Evolutionary conservation across 1,284 basidiomycete species (phyloP), one percentile per base, ranked within the genome.

Genomic region (Earliella scabrosa): DNA sequence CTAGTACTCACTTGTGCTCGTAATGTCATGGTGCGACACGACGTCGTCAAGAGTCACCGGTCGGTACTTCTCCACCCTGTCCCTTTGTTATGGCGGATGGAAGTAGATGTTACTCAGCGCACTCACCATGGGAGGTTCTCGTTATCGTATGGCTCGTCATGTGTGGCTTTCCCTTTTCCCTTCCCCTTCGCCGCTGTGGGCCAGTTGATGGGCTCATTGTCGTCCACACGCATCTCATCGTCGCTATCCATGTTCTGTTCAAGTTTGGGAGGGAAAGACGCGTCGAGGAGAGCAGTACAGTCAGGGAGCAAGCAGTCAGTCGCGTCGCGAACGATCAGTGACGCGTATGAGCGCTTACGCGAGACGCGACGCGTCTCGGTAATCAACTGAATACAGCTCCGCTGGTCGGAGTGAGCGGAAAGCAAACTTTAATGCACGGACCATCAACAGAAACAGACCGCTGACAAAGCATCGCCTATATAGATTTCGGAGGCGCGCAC

Each of bases 11-110:
- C 95, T 96, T 8, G 95, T 98, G 44, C 79, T 83, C 1, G 92
- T 97, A 63, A 98, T 97, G 68, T 97, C 94, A 63, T 92, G 88
- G 71, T 98, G 95, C 0, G 95, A 95, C 2, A 98, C 95, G 21
- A 98, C 93, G 66, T 98, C 95, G 64, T 91, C 87, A 53, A 98
- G 75, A 1, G 89, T 89, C 3, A 88, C 88, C 5, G 95, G 95
- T 52, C 95, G 77, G 72, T 97, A 97, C 74, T 97, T 97, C 73
- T 98, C 95, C 21, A 98, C 95, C 95, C 95, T 97, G 45, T 9
- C 4, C 16, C 14, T 24, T 21, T 49, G 20, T 58, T 20, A 44
- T 34, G 43, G 32, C 26, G 40, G 8, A 14, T 9, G n/a, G 6
- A 29, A 3, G 21, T 10, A 29, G 16, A 18, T n/a, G 1, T 44